Base-by-base conservation (phyloP, 1,284 basidiomycete species). In the Ustilago xerochloae region DNA sequence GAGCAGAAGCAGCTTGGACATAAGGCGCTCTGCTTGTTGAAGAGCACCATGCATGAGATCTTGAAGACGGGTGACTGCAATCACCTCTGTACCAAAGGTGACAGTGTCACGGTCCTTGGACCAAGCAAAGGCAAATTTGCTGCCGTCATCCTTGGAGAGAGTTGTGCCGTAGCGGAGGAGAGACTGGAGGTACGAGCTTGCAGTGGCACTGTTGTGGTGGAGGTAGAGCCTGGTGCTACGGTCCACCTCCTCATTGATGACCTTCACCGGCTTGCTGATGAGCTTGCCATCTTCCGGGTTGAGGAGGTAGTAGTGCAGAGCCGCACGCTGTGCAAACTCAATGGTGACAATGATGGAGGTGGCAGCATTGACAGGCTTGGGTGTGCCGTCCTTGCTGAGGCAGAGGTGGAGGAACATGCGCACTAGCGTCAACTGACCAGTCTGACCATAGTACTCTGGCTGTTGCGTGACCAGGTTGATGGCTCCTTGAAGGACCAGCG, bases 351-450 rank as follows among this genome's bases (percentile, higher is more conserved):
- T 15, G 13, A 30, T 32, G 16, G 46, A 48, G 26, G 46, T 48
- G 6, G 46, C 46, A 16, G 29, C 46, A 48, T 32, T 48, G 46
- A 32, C 46, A 18, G 29, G n/a, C 29, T 29, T 32, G n/a, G 29
- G 16, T 48, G 46, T 48, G 46, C 46, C 46, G 20, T 48, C 28
- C 6, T 7, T 15, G n/a, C 13, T 32, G 28, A 48, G 26, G 46
- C 46, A 48, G n/a, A 48, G 46, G 29, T 48, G 46, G n/a, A 48
- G 46, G 46, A 48, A 48, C 5, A 18, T 18, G 8, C n/a, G 26
- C 16, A 48, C 29, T 13, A 48, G 29, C 5, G 46, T 15, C 8
- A 48, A 29, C 3, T n/a, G n/a, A 15, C 20, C 46, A 18, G 29
- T n/a, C 46, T 32, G 6, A 16, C 46, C 46, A n/a, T 29, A 29